Base-by-base conservation (phyloP, 2,329 filamentous ascomycete genomes). In the Talaromyces albobiverticillius region DNA sequence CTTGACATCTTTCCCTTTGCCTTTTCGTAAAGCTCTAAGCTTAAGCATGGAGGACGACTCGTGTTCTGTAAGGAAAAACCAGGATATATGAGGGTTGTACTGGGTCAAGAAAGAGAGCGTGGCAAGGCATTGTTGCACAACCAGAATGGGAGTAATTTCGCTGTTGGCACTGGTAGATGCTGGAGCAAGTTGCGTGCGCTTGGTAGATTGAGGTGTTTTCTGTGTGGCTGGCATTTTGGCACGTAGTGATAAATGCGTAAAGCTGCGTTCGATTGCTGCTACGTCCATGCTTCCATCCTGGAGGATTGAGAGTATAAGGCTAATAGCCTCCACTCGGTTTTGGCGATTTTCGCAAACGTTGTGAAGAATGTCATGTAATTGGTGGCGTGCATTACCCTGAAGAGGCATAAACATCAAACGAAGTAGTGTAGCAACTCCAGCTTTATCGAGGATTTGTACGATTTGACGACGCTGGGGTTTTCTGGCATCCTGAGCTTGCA, bases 391-490 rank as follows among this genome's bases (percentile, higher is more conserved):
- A 58, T 89, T 94, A 20, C 89, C 90, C 60, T 93, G 89, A 61
- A 96, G 90, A 46, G 90, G 88, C 63, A 97, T 91, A 70, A 99
- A 99, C 93, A 99, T 96, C 9, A 99, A 82, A n/a, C 95, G 89
- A 41, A 99, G 80, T 31, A 99, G 78, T n/a, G 94, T 97, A 23
- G 95, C 94, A 60, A 99, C 87, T 23, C 95, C 94, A 45, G 92
- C 83, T 73, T 96, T 96, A 71, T 99, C 94, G 26, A 99, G 83
- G 88, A 99, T 96, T 69, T 99, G 94, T 22, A 96, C 89, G 55
- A 95, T 88, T 20, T 90, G 86, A 57, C 89, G 88, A 54, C 89
- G 85, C 64, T 88, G 87, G 34, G 79, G 74, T 74, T 91, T 93
- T 68, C 80, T 82, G 1, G 66, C 57, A 55, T 69, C 69, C 66